phyloP scores from a whole-genome alignment of 257 asterid species.

The Echium plantagineum region DNA sequence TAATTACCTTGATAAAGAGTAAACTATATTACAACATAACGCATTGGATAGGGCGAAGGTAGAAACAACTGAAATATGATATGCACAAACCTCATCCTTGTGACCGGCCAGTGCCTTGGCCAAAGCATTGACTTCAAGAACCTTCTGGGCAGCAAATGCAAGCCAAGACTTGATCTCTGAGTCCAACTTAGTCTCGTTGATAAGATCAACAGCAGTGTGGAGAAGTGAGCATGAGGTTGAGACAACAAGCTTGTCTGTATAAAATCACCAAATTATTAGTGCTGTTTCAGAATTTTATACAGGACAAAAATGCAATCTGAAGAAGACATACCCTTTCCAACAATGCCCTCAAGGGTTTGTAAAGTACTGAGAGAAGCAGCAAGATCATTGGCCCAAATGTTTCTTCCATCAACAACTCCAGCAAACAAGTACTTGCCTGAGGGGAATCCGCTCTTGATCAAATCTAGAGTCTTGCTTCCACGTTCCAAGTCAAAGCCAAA shows the following conservation, averaged over 20 bases:
- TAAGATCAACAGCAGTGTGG: slow-evolving; percentile 92
- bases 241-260: slow-evolving; percentile 83
- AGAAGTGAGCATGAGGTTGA: slow-evolving; percentile 86
- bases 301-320: neutral
- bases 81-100: slow-evolving; percentile 58
- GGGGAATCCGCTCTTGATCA: slow-evolving; percentile 80
- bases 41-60: too few relatives aligned
- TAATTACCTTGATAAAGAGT: neutral
- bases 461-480: slow-evolving; percentile 64
- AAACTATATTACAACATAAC: neutral
- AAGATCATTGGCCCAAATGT: slow-evolving; percentile 96
- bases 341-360: slow-evolving; percentile 63
- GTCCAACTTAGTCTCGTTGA: slow-evolving; percentile 80
- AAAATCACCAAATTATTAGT: slow-evolving; percentile 4
- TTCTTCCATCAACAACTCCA: slow-evolving; percentile 96
- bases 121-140: slow-evolving; percentile 84
- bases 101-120: slow-evolving; percentile 81
- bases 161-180: slow-evolving; percentile 88
- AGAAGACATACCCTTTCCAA: slow-evolving; percentile 62
- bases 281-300: slow-evolving; percentile 4
- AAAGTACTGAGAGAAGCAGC: slow-evolving; percentile 50
- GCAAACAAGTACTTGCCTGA: slow-evolving; percentile 87
- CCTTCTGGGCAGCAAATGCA: slow-evolving; percentile 93
- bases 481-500: slow-evolving; percentile 56
- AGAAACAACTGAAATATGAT: too few relatives aligned